These are phyloP conservation scores for Diaporthe destruens DNA, from an alignment of 2,329 filamentous ascomycete genomes.

Conservation along the genomic window DNA sequence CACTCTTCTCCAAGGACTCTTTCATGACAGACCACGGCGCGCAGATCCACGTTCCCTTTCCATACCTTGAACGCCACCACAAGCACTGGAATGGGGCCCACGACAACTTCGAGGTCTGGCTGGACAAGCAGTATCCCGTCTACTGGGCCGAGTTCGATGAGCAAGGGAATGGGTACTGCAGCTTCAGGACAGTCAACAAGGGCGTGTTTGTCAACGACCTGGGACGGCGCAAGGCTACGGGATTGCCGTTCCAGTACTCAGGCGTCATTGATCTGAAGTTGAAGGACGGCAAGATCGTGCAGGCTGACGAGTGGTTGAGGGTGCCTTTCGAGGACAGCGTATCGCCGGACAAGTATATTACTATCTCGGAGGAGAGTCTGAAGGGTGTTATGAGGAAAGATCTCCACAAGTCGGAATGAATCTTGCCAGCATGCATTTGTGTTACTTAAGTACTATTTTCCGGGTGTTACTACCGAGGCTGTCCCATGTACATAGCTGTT, in stretches of 20 bases:
- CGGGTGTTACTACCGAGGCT: too few relatives aligned
- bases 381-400: slow-evolving; percentile 26
- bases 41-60: slow-evolving; percentile 8
- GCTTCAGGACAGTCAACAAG: slow-evolving; percentile 28
- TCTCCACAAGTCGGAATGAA: slow-evolving; percentile 2
- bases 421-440: neutral
- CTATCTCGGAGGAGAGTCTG: slow-evolving; percentile 21
- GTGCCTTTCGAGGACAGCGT: slow-evolving; percentile 34
- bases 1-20: slow-evolving; percentile 21
- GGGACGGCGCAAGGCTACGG: slow-evolving; percentile 29
- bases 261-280: slow-evolving; percentile 28
- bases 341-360: slow-evolving; percentile 25
- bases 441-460: too few relatives aligned
- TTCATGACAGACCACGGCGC: slow-evolving; percentile 28
- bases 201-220: slow-evolving; percentile 34
- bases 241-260: slow-evolving; percentile 30
- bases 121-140: slow-evolving; percentile 24
- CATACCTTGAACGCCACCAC: slow-evolving; percentile 28
- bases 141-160: slow-evolving; percentile 31
- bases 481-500: too few relatives aligned
- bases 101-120: slow-evolving; percentile 17
- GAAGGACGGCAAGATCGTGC: slow-evolving; percentile 19
- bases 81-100: slow-evolving; percentile 31
- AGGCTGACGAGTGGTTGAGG: slow-evolving; percentile 32
- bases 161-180: slow-evolving; percentile 10